Evolutionary conservation across 176 grass and related monocot species (phyloP), one percentile per base, ranked within the genome.

Genomic region (Oryza glumipatula): DNA sequence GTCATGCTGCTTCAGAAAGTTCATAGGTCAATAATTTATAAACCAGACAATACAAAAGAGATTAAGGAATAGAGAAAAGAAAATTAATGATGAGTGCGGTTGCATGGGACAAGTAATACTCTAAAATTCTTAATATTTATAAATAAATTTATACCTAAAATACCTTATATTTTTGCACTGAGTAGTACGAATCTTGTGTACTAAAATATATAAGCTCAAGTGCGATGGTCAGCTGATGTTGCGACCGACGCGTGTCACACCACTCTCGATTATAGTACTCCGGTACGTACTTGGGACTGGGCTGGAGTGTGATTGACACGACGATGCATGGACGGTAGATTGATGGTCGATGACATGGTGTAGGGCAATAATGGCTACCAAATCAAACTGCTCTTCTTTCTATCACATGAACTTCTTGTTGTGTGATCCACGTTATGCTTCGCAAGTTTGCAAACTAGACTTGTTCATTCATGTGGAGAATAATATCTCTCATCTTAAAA

Each of bases 161-260:
- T 41, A 41, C 7, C 39, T 41, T 41, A 41, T 41, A 41, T 41
- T 41, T 41, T 7, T 41, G 39, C 7, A 8, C 39, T 9, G 39
- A 41, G 7, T 8, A 1, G 38, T 39, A 9, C 39, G 1, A 41
- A 9, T 41, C 8, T 41, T 41, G 39, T 41, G 39, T 41, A 41
- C 39, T 9, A 7, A 41, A 41, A 41, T 8, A 9, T 41, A 41
- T 8, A 41, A 9, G 39, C 39, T 41, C 39, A 41, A 39, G 5
- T 41, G 39, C 39, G 39, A 41, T 8, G 39, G 39, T 41, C 45
- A 36, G 13, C 15, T 56, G 51, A 35, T 28, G 66, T 1, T 38
- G 22, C 23, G 24, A 48, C 13, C 7, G 51, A 82, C 80, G 68
- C 69, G 68, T 21, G 68, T 82, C 80, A 43, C 48, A 9, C 60